These are phyloP conservation scores for Begonia peltatifolia DNA, from an alignment of 306 rosid species.

Conservation along the genomic window DNA sequence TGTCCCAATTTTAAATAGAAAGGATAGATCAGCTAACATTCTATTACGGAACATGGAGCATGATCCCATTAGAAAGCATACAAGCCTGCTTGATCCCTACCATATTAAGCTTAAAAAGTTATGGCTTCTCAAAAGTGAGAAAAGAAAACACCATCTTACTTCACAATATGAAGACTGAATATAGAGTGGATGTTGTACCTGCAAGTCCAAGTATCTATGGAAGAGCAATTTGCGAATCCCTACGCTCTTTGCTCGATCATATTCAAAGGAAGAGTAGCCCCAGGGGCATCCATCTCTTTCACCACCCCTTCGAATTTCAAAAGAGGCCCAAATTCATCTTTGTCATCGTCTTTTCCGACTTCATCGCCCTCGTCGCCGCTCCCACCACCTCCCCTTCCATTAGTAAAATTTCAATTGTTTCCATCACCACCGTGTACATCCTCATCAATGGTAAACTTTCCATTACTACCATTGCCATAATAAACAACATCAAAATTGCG, in stretches of 20 bases:
- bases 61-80: conserved; percentile 60
- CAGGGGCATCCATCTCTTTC: conserved; percentile 21
- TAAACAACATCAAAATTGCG: conserved; percentile 15
- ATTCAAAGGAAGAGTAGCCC: conserved; percentile 28
- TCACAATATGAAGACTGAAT: background rate
- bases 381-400: conserved; percentile 12
- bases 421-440: conserved; percentile 12
- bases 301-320: conserved; percentile 32
- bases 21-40: conserved; percentile 82
- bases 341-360: conserved; percentile 16
- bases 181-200: conserved; percentile 10
- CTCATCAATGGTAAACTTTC: background rate
- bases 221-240: conserved; percentile 32
- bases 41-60: conserved; percentile 66
- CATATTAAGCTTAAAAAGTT: conserved; percentile 12
- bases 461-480: conserved; percentile 20
- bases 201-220: conserved; percentile 32
- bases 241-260: conserved; percentile 35
- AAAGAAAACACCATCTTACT: too few relatives aligned
- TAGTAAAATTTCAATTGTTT: conserved; percentile 9
- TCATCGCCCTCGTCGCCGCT: conserved; percentile 3
- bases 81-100: conserved; percentile 63
- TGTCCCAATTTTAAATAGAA: conserved; percentile 82
- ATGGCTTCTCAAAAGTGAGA: too few relatives aligned
- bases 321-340: conserved; percentile 33